These are phyloP conservation scores for Claviceps spartinae DNA, from an alignment of 2,329 filamentous ascomycete species.

Conservation along the genomic window DNA sequence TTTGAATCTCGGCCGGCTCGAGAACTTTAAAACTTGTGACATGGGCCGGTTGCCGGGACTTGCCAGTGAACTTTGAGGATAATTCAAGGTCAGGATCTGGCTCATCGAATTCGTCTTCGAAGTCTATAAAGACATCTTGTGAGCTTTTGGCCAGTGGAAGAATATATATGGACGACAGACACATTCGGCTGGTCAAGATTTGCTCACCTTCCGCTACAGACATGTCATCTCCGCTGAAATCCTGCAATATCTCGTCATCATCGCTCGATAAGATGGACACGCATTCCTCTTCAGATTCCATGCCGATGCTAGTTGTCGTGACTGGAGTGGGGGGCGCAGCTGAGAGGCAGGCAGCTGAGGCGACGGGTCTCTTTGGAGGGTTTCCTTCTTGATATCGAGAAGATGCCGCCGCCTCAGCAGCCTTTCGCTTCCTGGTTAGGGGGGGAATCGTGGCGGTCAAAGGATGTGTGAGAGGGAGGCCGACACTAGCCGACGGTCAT, in stretches of 20 bases:
- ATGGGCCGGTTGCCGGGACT: conserved; percentile 60
- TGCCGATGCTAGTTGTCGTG: conserved; percentile 44
- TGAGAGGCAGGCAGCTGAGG: conserved; percentile 32
- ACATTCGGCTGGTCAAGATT: background rate
- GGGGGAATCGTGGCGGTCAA: conserved; percentile 43
- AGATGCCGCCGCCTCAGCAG: conserved; percentile 49
- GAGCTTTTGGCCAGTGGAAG: background rate
- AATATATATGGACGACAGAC: background rate
- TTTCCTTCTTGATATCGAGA: conserved; percentile 27
- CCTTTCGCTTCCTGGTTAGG: conserved; percentile 46
- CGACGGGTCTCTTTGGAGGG: conserved; percentile 41
- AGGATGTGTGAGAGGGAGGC: background rate
- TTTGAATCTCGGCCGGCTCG: conserved; percentile 66
- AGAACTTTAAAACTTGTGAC: conserved; percentile 77
- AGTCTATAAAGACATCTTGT: conserved; percentile 29
- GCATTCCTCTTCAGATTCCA: conserved; percentile 95
- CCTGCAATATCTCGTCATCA: conserved; percentile 59
- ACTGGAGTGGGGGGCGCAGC: conserved; percentile 45
- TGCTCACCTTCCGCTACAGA: conserved; percentile 36
- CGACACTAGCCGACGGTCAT: background rate
- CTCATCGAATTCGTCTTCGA: conserved; percentile 42
- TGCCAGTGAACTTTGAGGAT: conserved; percentile 47
- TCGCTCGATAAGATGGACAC: conserved; percentile 70
- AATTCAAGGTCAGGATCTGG: conserved; percentile 41
- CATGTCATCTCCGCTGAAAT: conserved; percentile 63